Evolutionary conservation across 2,329 filamentous ascomycete species (phyloP).

Genomic region (Botrytis elliptica): DNA sequence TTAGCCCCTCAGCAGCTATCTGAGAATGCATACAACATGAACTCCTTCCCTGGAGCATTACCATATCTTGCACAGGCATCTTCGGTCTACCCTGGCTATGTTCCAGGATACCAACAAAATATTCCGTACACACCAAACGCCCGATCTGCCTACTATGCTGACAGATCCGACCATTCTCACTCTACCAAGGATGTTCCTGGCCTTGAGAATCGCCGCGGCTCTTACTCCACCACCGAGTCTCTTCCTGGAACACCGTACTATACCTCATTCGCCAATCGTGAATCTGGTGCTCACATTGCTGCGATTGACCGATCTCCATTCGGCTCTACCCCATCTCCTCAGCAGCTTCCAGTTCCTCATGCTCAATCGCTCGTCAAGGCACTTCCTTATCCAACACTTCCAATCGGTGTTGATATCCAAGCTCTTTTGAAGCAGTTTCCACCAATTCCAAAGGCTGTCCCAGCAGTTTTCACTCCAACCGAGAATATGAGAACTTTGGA

Average conservation of each 20-base stretch:
- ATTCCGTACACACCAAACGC: slow-evolving; percentile 38
- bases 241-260: slow-evolving; percentile 66
- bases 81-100: slow-evolving; percentile 36
- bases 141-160: slow-evolving; percentile 35
- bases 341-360: slow-evolving; percentile 51
- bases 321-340: slow-evolving; percentile 66
- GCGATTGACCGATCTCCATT: slow-evolving; percentile 59
- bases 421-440: slow-evolving; percentile 73
- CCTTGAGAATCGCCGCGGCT: slow-evolving; percentile 64
- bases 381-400: slow-evolving; percentile 37
- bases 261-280: slow-evolving; percentile 55
- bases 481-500: slow-evolving; percentile 88
- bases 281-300: slow-evolving; percentile 59
- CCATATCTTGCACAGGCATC: slow-evolving; percentile 37
- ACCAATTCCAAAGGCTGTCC: slow-evolving; percentile 80
- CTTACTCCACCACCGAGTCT: slow-evolving; percentile 67
- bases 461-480: slow-evolving; percentile 80
- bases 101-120: slow-evolving; percentile 35
- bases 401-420: slow-evolving; percentile 50
- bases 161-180: slow-evolving; percentile 36
- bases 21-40: slow-evolving; percentile 35
- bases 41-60: slow-evolving; percentile 34
- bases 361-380: slow-evolving; percentile 40
- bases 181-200: slow-evolving; percentile 51
- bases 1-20: slow-evolving; percentile 31